Conservation (phyloP, 192 early-diverging fungal genomes). For the Backusella liffmaniae region DNA sequence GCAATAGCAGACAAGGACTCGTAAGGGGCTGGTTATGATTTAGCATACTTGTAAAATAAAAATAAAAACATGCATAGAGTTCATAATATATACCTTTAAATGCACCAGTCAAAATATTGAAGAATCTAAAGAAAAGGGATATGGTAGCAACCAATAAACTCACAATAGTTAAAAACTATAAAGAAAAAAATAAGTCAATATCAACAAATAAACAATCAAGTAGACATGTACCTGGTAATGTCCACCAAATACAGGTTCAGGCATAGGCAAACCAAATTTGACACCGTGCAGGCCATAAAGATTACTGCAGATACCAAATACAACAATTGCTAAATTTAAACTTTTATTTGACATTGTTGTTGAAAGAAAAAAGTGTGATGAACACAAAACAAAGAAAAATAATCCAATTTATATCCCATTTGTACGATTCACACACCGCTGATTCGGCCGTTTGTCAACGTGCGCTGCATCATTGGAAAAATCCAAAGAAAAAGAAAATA, state of each 20-base stretch:
- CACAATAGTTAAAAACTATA: constrained; percentile 30
- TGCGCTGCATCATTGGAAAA: not conserved
- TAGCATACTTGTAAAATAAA: no score
- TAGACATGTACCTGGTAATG: constrained; percentile 17
- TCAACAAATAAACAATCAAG: not conserved
- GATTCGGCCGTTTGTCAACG: not conserved
- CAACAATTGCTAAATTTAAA: not conserved
- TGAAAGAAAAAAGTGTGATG: not conserved
- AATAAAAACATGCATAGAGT: no score
- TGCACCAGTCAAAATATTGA: constrained; percentile 23
- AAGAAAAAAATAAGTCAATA: not conserved
- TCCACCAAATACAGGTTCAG: constrained; percentile 18
- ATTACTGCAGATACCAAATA: constrained; percentile 1
- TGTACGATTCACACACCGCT: not conserved
- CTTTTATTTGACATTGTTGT: not conserved
- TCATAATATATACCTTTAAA: constrained; percentile 14
- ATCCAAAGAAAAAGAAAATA: no score
- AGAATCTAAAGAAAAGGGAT: constrained; percentile 16
- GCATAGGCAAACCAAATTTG: not conserved
- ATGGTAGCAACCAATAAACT: constrained; percentile 18
- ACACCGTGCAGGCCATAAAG: constrained; percentile 4
- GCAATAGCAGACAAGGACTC: constrained; percentile 18
- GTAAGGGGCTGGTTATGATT: not conserved
- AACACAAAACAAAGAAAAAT: not conserved
- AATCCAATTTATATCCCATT: not conserved